phyloP scores from a whole-genome alignment of 2,329 filamentous ascomycete genomes.

The Penicillium sp. region DNA sequence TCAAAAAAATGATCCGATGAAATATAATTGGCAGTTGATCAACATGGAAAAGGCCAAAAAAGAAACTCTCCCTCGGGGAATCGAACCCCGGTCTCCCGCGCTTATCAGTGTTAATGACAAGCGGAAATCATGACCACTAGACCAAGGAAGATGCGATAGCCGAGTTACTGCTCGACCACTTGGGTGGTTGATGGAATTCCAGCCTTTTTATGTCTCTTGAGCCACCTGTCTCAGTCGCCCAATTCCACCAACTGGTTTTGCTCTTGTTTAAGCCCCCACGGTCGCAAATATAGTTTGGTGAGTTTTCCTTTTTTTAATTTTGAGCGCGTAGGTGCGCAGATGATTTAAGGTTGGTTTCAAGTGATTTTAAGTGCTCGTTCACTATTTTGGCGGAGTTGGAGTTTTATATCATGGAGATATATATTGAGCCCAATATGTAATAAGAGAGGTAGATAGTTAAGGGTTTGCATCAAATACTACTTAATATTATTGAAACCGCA shows the following conservation, averaged over 20 bases:
- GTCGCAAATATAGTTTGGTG: not conserved
- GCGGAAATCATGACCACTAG: conserved; percentile 44
- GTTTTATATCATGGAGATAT: not conserved
- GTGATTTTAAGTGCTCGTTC: not conserved
- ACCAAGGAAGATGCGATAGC: conserved; percentile 23
- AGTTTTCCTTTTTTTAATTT: not conserved
- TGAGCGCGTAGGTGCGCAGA: not conserved
- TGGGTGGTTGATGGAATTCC: conserved; percentile 3
- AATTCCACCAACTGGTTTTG: not conserved
- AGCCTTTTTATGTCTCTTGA: too few species aligned
- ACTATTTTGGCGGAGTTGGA: not conserved
- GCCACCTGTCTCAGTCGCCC: too few species aligned
- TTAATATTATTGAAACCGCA: too few species aligned
- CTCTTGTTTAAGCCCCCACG: not conserved
- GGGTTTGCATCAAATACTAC: not conserved
- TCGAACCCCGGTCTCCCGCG: conserved; percentile 42
- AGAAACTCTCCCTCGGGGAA: conserved; percentile 37
- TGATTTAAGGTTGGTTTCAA: not conserved
- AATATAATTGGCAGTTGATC: too few species aligned
- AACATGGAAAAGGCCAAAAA: conserved; percentile 12
- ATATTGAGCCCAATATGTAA: not conserved
- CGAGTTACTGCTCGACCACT: too few species aligned
- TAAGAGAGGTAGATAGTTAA: not conserved
- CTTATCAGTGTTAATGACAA: conserved; percentile 34
- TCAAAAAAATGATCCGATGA: too few species aligned